Percentiles rank a stretch among this genome's conserved stretches.
Evolutionary conservation across 2,329 filamentous ascomycete genomes (phyloP).

Genomic region (Talaromyces piceae): DNA sequence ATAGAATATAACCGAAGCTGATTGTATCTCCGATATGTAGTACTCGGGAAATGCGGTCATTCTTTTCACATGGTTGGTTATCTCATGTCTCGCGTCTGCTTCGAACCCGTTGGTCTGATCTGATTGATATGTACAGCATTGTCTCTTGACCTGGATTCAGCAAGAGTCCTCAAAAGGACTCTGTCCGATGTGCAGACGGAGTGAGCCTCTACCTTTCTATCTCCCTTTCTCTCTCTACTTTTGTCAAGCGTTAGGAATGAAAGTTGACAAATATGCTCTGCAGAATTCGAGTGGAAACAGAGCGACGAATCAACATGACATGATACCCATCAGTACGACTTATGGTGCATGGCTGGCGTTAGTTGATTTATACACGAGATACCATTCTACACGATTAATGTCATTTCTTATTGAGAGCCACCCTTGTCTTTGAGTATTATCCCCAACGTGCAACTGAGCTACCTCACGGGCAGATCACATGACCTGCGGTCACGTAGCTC

Average conservation of each 20-base stretch:
- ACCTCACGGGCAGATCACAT: not conserved
- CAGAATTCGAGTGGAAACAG: conserved; percentile 50
- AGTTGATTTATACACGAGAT: not conserved
- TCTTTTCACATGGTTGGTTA: conserved; percentile 85
- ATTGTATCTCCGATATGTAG: conserved; percentile 41
- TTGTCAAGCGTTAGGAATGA: not conserved
- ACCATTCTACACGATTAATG: not conserved
- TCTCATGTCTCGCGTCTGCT: conserved; percentile 5
- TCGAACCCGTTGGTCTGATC: not conserved
- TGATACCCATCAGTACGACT: not conserved
- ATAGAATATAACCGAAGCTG: too few relatives aligned
- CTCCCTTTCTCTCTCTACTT: not conserved
- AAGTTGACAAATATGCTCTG: conserved; percentile 13
- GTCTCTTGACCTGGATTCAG: conserved; percentile 79
- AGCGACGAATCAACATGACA: conserved; percentile 24
- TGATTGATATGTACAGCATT: conserved; percentile 56
- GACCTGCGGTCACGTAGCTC: not conserved
- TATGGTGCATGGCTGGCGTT: conserved; percentile 6
- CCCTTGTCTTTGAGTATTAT: too few relatives aligned
- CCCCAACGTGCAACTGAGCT: not conserved
- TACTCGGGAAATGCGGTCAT: conserved; percentile 93
- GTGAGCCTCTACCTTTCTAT: conserved; percentile 42
- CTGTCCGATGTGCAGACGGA: conserved; percentile 96
- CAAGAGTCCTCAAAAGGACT: conserved; percentile 89
- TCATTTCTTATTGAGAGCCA: too few relatives aligned